These are phyloP conservation scores for Phlyctochytrium bullatum DNA, from an alignment of 192 early-diverging fungal genomes.

Conservation along the genomic window DNA sequence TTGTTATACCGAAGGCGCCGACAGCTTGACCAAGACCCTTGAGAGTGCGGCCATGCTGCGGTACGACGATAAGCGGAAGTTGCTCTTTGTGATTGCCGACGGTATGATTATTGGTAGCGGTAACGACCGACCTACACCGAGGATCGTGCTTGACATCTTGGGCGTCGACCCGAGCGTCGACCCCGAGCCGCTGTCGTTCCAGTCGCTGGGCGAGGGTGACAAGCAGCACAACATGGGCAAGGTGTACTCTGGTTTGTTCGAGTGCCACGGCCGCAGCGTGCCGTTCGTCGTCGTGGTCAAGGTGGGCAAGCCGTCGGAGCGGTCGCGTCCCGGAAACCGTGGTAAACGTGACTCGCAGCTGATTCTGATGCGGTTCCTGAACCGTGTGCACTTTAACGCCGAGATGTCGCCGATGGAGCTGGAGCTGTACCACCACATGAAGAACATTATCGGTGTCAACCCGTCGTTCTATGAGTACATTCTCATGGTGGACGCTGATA, in stretches of 20 bases:
- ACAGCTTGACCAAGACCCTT: constrained; percentile 78
- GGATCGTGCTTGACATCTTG: constrained; percentile 73
- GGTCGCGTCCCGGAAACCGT: constrained; percentile 68
- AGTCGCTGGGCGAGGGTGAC: constrained; percentile 84
- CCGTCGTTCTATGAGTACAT: constrained; percentile 74
- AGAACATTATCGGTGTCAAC: constrained; percentile 80
- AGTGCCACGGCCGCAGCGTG: constrained; percentile 80
- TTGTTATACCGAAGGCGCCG: constrained; percentile 92
- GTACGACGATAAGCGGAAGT: constrained; percentile 86
- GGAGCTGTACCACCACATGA: constrained; percentile 81
- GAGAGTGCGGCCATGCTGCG: constrained; percentile 72
- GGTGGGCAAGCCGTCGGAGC: constrained; percentile 83
- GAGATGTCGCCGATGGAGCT: constrained; percentile 77
- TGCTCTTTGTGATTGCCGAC: constrained; percentile 85
- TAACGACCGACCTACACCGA: constrained; percentile 95
- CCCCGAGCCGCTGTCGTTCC: constrained; percentile 73
- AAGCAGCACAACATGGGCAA: constrained; percentile 94
- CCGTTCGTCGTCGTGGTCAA: constrained; percentile 95
- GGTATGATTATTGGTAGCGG: constrained; percentile 93
- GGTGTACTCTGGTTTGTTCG: constrained; percentile 94
- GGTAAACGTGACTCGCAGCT: constrained; percentile 88
- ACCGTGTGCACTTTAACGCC: constrained; percentile 74
- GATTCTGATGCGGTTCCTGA: constrained; percentile 79
- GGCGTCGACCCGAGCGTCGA: constrained; percentile 73
- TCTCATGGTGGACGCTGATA: constrained; percentile 64